Evolutionary conservation across 768 basidiomycete species (phyloP).

Genomic region (Saitozyma podzolica): DNA sequence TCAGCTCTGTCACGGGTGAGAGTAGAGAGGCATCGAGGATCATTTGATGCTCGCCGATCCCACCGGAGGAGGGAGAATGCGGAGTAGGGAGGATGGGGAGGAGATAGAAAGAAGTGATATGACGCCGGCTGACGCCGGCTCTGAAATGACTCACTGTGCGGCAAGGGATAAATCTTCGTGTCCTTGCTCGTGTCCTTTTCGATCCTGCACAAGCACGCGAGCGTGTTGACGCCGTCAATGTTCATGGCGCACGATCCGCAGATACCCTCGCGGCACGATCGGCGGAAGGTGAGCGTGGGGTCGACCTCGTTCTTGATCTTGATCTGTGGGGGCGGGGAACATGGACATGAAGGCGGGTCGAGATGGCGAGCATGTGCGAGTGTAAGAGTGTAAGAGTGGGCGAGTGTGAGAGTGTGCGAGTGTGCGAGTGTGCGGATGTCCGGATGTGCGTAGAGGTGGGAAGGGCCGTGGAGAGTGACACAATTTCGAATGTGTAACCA

Average conservation of each 20-base stretch:
- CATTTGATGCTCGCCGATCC: too few relatives aligned
- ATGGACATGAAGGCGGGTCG: too few relatives aligned
- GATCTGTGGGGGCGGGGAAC: conserved; percentile 57
- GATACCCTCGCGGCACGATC: conserved; percentile 63
- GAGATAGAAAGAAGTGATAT: neutral
- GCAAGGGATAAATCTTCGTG: conserved; percentile 92
- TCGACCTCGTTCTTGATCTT: conserved; percentile 99
- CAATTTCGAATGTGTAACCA: too few relatives aligned
- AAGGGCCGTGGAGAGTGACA: too few relatives aligned
- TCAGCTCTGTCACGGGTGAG: neutral
- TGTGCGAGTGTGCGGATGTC: too few relatives aligned
- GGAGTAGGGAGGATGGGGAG: neutral
- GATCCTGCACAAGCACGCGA: conserved; percentile 94
- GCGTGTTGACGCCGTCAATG: conserved; percentile 91
- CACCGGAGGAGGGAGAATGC: too few relatives aligned
- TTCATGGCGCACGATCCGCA: conserved; percentile 99
- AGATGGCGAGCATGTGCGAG: too few relatives aligned
- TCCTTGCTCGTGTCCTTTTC: conserved; percentile 71
- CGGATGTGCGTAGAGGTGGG: too few relatives aligned
- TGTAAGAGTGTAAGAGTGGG: too few relatives aligned
- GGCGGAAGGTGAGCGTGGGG: conserved; percentile 91
- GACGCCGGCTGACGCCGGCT: neutral
- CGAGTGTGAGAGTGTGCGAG: too few relatives aligned
- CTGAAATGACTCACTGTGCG: conserved; percentile 72
- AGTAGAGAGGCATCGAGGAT: too few relatives aligned